Base-by-base conservation (phyloP, 345 rosid species). In the Mallotus nudiflorus region DNA sequence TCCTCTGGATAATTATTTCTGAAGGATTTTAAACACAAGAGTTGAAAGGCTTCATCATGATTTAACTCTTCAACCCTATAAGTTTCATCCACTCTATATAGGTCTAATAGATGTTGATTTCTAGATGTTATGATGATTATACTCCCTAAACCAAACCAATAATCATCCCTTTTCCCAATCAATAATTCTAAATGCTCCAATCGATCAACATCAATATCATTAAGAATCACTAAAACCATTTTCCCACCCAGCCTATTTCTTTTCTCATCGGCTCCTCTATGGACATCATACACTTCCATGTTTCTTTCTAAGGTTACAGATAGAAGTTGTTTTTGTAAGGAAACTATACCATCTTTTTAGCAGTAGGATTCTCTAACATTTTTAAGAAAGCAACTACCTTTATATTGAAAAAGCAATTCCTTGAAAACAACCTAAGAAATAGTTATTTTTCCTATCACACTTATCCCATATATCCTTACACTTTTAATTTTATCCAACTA, bases 341-440 rank as follows among this genome's bases (percentile, higher is more conserved):
- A 16, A 45, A 40, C 1, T 28, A 55, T 25, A 25, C 71, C 71
- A 4, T 22, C 25, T 57, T 40, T 68, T 11, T 42, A 40, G 0
- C n/a, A 39, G n/a, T n/a, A n/a, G 9, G n/a, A 40, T 27, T 68
- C 53, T 44, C 72, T 57, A n/a, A 68, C 54, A 31, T 57, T 45
- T 28, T 39, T 65, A 19, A 68, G 63, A 45, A 68, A 68, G 54
- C 72, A 14, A 24, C 72, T 56, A 27, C 72, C 72, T 68, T 68
- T 60, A 28, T 56, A 68, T 29, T 57, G 8, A 39, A 8, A 19
- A 28, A 14, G 28, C 14, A 56, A 6, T 24, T 33, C 25, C 0
- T 46, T 63, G 10, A 27, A 68, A 12, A 52, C 39, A 31, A 29
- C 53, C 28, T 44, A 42, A 10, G 72, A 64, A 57, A 68, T 25